Conservation (phyloP, 1,139 yeast genomes). For the Spathaspora sp. region DNA sequence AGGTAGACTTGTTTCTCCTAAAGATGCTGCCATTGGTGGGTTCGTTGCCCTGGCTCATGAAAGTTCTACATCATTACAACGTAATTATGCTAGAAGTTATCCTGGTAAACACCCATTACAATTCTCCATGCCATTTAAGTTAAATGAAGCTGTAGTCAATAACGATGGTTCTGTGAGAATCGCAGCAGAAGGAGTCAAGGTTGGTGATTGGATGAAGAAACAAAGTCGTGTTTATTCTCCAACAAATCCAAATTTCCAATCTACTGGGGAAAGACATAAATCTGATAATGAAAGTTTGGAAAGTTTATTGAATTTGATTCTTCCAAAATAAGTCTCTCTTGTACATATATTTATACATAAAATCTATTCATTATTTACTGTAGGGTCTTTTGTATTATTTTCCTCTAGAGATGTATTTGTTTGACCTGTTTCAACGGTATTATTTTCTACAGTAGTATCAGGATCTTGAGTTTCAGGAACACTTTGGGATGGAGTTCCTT, state of each 20-base stretch:
- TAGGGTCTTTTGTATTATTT: neutral
- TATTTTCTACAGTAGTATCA: neutral
- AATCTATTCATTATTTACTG: neutral
- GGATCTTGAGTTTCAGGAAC: neutral
- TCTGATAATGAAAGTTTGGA: slow-evolving; percentile 34
- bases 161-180: slow-evolving; percentile 39
- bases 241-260: slow-evolving; percentile 32
- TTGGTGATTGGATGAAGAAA: slow-evolving; percentile 41
- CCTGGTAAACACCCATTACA: slow-evolving; percentile 48
- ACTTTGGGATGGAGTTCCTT: neutral
- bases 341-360: slow-evolving; percentile 5
- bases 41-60: slow-evolving; percentile 51
- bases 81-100: slow-evolving; percentile 39
- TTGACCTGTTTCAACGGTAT: neutral
- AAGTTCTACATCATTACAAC: slow-evolving; percentile 38
- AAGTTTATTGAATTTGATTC: slow-evolving; percentile 29
- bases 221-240: slow-evolving; percentile 28
- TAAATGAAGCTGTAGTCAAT: slow-evolving; percentile 39
- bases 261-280: slow-evolving; percentile 36
- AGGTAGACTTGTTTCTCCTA: slow-evolving; percentile 62
- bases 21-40: slow-evolving; percentile 75
- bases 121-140: slow-evolving; percentile 44
- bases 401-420: neutral
- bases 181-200: slow-evolving; percentile 41
- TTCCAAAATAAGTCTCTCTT: slow-evolving; percentile 8